Percentiles rank a stretch among this genome's conserved stretches.
phyloP scores from a whole-genome alignment of 176 grass and related monocot species.

The Pontederia crassipes region DNA sequence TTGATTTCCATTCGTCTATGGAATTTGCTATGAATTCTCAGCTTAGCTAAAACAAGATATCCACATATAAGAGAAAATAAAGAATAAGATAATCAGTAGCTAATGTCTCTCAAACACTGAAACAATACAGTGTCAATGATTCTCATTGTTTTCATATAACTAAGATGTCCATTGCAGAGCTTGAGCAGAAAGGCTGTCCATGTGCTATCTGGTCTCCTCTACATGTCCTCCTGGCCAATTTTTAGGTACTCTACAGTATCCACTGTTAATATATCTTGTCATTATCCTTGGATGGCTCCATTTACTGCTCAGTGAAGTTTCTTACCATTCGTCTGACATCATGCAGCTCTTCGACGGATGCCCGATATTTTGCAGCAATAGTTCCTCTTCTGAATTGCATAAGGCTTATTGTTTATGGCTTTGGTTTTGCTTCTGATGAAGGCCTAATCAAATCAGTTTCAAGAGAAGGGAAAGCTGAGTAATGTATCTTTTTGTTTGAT shows the following conservation, averaged over 20 bases:
- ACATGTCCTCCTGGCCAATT: slow-evolving; percentile 82
- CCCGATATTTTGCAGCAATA: slow-evolving; percentile 69
- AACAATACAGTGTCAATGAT: too few relatives aligned
- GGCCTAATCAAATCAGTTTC: slow-evolving; percentile 80
- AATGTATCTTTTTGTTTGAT: slow-evolving; percentile 13
- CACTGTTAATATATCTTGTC: not conserved
- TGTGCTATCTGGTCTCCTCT: slow-evolving; percentile 74
- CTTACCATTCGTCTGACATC: not conserved
- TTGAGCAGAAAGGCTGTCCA: slow-evolving; percentile 90
- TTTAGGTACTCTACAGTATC: slow-evolving; percentile 45
- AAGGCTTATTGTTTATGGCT: slow-evolving; percentile 62
- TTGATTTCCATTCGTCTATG: too few relatives aligned
- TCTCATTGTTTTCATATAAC: too few relatives aligned
- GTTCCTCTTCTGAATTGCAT: slow-evolving; percentile 58
- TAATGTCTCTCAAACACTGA: too few relatives aligned
- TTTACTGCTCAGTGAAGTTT: not conserved
- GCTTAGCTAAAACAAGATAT: too few relatives aligned
- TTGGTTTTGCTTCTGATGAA: slow-evolving; percentile 47
- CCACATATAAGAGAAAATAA: too few relatives aligned
- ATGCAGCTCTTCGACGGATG: slow-evolving; percentile 41
- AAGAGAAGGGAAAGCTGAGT: slow-evolving; percentile 91
- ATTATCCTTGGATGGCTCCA: not conserved
- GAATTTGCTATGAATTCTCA: too few relatives aligned
- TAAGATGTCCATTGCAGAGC: slow-evolving; percentile 29
- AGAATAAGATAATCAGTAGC: too few relatives aligned